These are phyloP conservation scores for Phoma herbarum DNA, from an alignment of 2,329 filamentous ascomycete genomes.

Conservation along the genomic window DNA sequence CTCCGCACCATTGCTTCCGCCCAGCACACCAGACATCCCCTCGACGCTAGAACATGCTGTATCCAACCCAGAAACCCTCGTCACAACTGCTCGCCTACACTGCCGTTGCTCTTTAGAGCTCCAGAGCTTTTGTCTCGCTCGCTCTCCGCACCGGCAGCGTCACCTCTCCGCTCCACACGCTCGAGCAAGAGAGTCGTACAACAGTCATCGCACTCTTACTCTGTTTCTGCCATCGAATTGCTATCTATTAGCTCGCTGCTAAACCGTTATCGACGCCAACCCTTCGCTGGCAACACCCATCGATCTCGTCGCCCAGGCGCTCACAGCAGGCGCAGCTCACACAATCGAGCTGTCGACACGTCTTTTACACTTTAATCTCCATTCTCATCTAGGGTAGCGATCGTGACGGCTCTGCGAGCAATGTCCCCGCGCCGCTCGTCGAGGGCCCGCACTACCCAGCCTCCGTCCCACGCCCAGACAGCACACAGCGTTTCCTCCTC, in stretches of 20 bases:
- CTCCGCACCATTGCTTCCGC: constrained; percentile 39
- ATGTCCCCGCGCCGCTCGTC: constrained; percentile 88
- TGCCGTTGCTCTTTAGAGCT: constrained; percentile 48
- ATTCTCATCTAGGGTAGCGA: not conserved
- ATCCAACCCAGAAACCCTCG: constrained; percentile 25
- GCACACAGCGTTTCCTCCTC: constrained; percentile 82
- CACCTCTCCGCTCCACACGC: constrained; percentile 38
- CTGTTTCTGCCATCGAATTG: constrained; percentile 23
- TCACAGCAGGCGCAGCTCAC: constrained; percentile 26
- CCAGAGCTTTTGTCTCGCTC: constrained; percentile 47
- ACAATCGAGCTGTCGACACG: constrained; percentile 16
- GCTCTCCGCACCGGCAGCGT: constrained; percentile 46
- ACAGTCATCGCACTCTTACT: constrained; percentile 22
- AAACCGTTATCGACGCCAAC: constrained; percentile 6
- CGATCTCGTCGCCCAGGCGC: constrained; percentile 23
- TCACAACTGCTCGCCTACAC: constrained; percentile 39
- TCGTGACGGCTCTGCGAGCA: constrained; percentile 25
- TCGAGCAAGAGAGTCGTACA: constrained; percentile 24
- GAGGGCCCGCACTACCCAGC: constrained; percentile 82
- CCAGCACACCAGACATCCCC: constrained; percentile 27
- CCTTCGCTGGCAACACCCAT: constrained; percentile 26
- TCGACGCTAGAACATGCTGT: constrained; percentile 42
- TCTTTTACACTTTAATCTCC: constrained; percentile 1
- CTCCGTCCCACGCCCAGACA: constrained; percentile 68
- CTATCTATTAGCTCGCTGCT: constrained; percentile 20